These are phyloP conservation scores for Galeopsis tetrahit DNA, from an alignment of 257 asterid genomes.

Conservation along the genomic window DNA sequence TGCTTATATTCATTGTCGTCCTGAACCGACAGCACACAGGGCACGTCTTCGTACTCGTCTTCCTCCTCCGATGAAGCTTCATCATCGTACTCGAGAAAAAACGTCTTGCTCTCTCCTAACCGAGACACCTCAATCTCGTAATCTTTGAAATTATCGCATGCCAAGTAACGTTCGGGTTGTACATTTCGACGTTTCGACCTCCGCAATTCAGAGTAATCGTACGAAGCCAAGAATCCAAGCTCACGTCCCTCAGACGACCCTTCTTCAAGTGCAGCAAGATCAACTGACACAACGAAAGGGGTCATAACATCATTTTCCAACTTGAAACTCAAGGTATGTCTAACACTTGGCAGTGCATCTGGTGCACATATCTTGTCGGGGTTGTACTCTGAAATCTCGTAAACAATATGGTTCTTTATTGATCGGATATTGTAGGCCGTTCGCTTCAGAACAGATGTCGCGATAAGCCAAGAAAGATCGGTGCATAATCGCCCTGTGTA, in stretches of 20 bases:
- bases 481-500: constrained; percentile 62
- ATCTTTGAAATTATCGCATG: constrained; percentile 60
- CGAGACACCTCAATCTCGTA: constrained; percentile 73
- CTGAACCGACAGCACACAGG: constrained; percentile 74
- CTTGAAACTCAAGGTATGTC: constrained; percentile 62
- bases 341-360: constrained; percentile 28
- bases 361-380: constrained; percentile 27
- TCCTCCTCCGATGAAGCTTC: constrained; percentile 47
- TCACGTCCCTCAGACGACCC: constrained; percentile 32
- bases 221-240: constrained; percentile 43
- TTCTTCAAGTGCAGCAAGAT: constrained; percentile 37
- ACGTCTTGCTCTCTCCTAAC: constrained; percentile 67
- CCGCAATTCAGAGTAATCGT: constrained; percentile 57
- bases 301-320: constrained; percentile 56
- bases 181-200: constrained; percentile 78
- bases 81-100: constrained; percentile 39
- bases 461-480: constrained; percentile 82
- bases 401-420: constrained; percentile 59
- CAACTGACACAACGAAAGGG: constrained; percentile 47
- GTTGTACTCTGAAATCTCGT: constrained; percentile 56
- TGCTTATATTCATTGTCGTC: constrained; percentile 57
- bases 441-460: constrained; percentile 62
- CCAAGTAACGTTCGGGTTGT: constrained; percentile 82
- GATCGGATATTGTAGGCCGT: constrained; percentile 66
- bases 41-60: constrained; percentile 47